Conservation (phyloP, 352 stramenopile species). For the Pythium utonaiense region DNA sequence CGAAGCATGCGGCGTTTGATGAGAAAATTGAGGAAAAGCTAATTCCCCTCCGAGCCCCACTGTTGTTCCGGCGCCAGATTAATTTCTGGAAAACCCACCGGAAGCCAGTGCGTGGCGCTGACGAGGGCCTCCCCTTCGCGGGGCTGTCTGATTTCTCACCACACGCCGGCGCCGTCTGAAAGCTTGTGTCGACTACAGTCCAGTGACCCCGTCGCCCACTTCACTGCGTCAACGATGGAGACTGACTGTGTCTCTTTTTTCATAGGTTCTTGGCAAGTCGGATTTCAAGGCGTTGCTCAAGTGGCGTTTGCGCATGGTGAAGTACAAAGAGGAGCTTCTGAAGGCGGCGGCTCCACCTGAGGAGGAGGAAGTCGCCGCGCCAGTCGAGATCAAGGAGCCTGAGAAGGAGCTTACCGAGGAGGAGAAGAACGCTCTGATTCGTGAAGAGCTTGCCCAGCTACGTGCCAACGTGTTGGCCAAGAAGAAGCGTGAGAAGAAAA, state of each 20-base stretch:
- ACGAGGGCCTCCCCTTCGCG: constrained; percentile 45
- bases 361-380: constrained; percentile 23
- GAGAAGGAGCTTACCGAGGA: constrained; percentile 69
- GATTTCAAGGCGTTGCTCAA: constrained; percentile 98
- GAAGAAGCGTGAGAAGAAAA: constrained; percentile 90
- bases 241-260: neutral
- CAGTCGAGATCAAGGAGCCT: constrained; percentile 34
- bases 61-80: constrained; percentile 88
- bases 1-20: neutral
- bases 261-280: constrained; percentile 93
- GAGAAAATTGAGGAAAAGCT: constrained; percentile 78
- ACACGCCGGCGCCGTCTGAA: no score
- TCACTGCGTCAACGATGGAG: neutral
- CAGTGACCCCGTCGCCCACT: neutral
- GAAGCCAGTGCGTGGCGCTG: constrained; percentile 76
- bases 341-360: constrained; percentile 54
- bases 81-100: constrained; percentile 88
- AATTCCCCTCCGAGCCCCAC: constrained; percentile 74
- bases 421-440: constrained; percentile 78
- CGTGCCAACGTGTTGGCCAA: constrained; percentile 72
- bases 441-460: constrained; percentile 81
- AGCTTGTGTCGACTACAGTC: no score
- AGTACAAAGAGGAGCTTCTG: constrained; percentile 81
- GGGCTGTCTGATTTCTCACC: constrained; percentile 72
- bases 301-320: constrained; percentile 94